Evolutionary conservation across 176 grass and related monocot genomes (phyloP), one percentile per base, ranked within the genome.

Genomic region (Hyparrhenia diplandra): DNA sequence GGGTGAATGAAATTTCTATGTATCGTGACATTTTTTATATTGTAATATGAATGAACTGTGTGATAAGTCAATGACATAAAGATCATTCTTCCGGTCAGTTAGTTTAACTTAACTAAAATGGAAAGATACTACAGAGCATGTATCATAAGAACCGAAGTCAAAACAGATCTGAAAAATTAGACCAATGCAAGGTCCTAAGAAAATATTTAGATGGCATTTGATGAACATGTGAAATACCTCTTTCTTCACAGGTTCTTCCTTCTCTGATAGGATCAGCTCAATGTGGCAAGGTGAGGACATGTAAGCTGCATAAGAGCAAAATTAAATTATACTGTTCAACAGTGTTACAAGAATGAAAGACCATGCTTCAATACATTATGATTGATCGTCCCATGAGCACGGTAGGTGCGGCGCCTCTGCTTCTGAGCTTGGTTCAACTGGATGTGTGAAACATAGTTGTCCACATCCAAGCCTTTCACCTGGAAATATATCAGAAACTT

Each of bases 261-360:
- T 92, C 90, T 96, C 93, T 63, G 88, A 90, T 83, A 96, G 16
- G 45, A 96, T 90, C 71, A 93, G 32, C 76, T 95, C 93, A 18
- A 95, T 90, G 76, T 95, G 93, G 87, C 90, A 95, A 18, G 90
- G 90, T 14, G 90, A 90, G 30, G 93, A 96, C 93, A 92, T 96
- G 79, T 96, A 96, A 75, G 90, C 90, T 93, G 85, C 28, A 68
- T 73, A 35, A 18, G 30, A 71, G 17, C 21, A 71, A 73, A 41
- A 64, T 61, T 83, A 34, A 73, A 64, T 71, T n/a, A 79, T 16
- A 13, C 0, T n/a, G 47, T 39, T 14, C 7, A 29, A 35, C 10
- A 65, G 16, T 59, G 24, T 6, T 3, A 46, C 40, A 46, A 71
- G 0, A 46, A 49, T 54, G 27, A 25, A 79, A 46, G 21, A 4